phyloP scores from a whole-genome alignment of 208 protist genomes.

The Plasmodiophora brassicae region DNA sequence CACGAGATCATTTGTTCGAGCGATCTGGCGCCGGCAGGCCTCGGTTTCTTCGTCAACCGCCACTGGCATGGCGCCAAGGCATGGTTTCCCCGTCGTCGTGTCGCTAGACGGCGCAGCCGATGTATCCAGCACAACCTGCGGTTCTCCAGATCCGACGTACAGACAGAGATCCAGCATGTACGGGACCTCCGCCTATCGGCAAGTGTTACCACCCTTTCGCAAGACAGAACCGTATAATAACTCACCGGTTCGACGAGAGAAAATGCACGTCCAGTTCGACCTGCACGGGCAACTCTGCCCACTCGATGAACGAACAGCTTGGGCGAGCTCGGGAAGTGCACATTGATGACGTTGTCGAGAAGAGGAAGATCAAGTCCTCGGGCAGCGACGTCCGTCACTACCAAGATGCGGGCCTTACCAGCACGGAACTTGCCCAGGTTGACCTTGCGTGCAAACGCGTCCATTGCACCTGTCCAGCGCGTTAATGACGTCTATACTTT shows the following conservation, averaged over 20 bases:
- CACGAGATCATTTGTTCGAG: constrained; percentile 25
- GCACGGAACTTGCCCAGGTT: constrained; percentile 84
- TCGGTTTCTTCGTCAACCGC: background rate
- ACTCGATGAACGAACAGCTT: constrained; percentile 94
- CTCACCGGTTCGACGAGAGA: constrained; percentile 20
- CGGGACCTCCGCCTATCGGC: constrained; percentile 89
- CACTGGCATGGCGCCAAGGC: background rate
- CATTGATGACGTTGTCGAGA: constrained; percentile 98
- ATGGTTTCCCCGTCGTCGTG: no score
- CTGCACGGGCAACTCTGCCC: constrained; percentile 96
- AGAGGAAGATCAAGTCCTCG: constrained; percentile 94
- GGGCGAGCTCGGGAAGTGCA: constrained; percentile 90
- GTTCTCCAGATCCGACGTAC: constrained; percentile 60
- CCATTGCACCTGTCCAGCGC: constrained; percentile 80
- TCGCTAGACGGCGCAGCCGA: no score
- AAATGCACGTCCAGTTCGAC: constrained; percentile 69
- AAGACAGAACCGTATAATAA: background rate
- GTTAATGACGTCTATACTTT: no score
- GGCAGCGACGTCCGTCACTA: constrained; percentile 98
- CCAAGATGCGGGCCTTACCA: constrained; percentile 72
- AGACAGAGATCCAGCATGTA: constrained; percentile 70
- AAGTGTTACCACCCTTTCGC: constrained; percentile 80
- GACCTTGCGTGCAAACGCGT: constrained; percentile 85
- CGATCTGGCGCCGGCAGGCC: background rate
- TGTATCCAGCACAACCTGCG: no score